A percentile compares a stretch with the other conserved stretches of the same genome.
Conservation (phyloP, 441 rosid species). For the Aquilaria agallochum region DNA sequence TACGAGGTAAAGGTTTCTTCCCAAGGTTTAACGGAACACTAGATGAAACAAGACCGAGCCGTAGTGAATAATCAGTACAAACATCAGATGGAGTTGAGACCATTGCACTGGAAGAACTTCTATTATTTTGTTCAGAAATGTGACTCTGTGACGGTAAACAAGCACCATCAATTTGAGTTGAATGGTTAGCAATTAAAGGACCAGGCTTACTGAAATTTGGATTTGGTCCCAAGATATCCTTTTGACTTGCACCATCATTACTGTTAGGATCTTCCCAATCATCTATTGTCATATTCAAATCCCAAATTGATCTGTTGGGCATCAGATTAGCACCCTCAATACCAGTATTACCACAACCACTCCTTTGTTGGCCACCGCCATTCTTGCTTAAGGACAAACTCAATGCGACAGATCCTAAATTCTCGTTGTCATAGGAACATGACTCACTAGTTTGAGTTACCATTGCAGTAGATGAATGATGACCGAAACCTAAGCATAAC, state of each 20-base stretch:
- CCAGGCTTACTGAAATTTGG: constrained; percentile 9
- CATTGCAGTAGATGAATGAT: constrained; percentile 15
- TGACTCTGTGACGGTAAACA: constrained; percentile 21
- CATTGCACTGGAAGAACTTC: constrained; percentile 17
- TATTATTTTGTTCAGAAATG: constrained; percentile 20
- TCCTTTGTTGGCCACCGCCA: constrained; percentile 20
- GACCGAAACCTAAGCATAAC: constrained; percentile 30
- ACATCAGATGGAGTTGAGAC: constrained; percentile 18
- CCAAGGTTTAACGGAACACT: constrained; percentile 17
- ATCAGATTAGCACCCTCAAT: constrained; percentile 18
- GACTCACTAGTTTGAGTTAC: constrained; percentile 22
- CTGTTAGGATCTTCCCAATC: constrained; percentile 54
- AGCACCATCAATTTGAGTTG: constrained; percentile 16
- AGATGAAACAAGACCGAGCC: constrained; percentile 48
- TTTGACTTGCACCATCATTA: constrained; percentile 27
- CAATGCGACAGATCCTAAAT: constrained; percentile 33
- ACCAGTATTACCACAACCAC: constrained; percentile 20
- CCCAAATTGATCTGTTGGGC: constrained; percentile 71
- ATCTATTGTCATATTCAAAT: constrained; percentile 88
- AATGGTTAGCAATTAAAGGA: constrained; percentile 14
- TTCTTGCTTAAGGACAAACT: constrained; percentile 51
- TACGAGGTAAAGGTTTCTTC: constrained; percentile 30
- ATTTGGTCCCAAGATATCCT: constrained; percentile 21
- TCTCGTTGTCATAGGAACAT: constrained; percentile 23
- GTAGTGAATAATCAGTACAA: constrained; percentile 43